Evolutionary conservation across 164 flowering plant species (phyloP), one percentile per base, ranked within the genome.

Genomic region (Aristolochia contorta): DNA sequence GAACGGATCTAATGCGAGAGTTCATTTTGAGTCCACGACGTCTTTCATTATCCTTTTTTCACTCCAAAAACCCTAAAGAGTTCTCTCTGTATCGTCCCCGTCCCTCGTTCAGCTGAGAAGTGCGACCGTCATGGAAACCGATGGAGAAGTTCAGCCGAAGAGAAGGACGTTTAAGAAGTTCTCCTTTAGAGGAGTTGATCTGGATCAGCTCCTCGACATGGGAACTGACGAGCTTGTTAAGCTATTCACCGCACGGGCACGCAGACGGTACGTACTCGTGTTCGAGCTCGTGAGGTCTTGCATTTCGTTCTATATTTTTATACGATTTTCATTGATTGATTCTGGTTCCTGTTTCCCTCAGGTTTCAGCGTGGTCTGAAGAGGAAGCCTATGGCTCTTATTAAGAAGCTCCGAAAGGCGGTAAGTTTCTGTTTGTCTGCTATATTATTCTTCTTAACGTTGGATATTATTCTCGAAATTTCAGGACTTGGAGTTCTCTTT

Each of bases 91-190:
- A 2, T 27, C 30, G 30, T 27, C 3, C 3, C 30, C 30, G 30
- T 27, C 30, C 30, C 43, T 37, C 43, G 12, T 37, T 37, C 43
- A 37, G 43, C 43, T 37, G 43, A 7, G 43, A 37, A 37, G 43
- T 37, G 43, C 12, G 10, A 37, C 43, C 43, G 62, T 76, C 80
- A 84, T 84, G 67, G 82, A 80, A 30, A 71, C 67, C 4, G 89
- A 79, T 23, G 72, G 54, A n/a, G n/a, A n/a, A n/a, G 63, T 67
- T 4, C 68, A 62, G 73, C 82, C 86, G 32, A 85, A 79, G 84
- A 82, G 82, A 78, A 85, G 92, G 25, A 83, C 92, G 62, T 85
- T 85, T 69, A 85, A 81, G 89, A 85, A 82, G 85, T 85, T 85
- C 68, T 69, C 78, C 52, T 79, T 71, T 74, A 72, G 84, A 47